These are phyloP conservation scores for Cryptococcus floricola DNA, from an alignment of 1,284 basidiomycete genomes.

Conservation along the genomic window DNA sequence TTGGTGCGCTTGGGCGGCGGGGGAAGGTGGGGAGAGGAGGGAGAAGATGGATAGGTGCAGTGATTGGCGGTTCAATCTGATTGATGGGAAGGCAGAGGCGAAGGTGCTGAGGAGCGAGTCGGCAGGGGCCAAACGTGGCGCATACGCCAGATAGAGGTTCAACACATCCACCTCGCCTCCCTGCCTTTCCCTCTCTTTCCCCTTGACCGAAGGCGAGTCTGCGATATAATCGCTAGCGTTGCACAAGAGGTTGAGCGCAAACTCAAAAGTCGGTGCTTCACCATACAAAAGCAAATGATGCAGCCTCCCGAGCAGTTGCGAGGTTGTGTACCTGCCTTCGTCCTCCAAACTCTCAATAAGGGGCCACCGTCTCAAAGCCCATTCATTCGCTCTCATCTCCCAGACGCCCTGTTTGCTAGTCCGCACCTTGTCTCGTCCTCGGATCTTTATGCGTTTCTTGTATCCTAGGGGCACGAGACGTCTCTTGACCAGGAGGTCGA, in stretches of 20 bases:
- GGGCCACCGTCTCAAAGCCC: constrained; percentile 10
- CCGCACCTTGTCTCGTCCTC: background rate
- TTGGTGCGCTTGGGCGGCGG: background rate
- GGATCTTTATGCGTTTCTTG: background rate
- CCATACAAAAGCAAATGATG: constrained; percentile 11
- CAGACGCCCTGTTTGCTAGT: background rate
- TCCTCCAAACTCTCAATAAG: constrained; percentile 6
- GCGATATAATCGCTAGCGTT: background rate
- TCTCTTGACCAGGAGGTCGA: constrained; percentile 5
- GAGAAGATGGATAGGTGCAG: constrained; percentile 14
- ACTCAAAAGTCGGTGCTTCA: constrained; percentile 3
- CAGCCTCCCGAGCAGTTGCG: constrained; percentile 4
- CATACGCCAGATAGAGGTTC: constrained; percentile 10
- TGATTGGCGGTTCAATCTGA: constrained; percentile 15
- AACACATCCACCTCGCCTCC: constrained; percentile 1
- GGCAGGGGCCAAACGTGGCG: background rate
- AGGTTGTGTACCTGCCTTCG: background rate
- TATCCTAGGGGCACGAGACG: constrained; percentile 6
- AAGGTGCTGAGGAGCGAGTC: background rate
- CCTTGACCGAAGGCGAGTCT: background rate
- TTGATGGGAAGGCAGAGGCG: background rate
- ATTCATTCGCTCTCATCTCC: constrained; percentile 8
- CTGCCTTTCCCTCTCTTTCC: background rate
- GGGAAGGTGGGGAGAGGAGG: constrained; percentile 7
- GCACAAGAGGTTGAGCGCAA: constrained; percentile 3